A percentile compares a stretch with the other conserved stretches of the same genome.
Conservation (phyloP, 2,329 filamentous ascomycete genomes). For the Aspergillus terreus region DNA sequence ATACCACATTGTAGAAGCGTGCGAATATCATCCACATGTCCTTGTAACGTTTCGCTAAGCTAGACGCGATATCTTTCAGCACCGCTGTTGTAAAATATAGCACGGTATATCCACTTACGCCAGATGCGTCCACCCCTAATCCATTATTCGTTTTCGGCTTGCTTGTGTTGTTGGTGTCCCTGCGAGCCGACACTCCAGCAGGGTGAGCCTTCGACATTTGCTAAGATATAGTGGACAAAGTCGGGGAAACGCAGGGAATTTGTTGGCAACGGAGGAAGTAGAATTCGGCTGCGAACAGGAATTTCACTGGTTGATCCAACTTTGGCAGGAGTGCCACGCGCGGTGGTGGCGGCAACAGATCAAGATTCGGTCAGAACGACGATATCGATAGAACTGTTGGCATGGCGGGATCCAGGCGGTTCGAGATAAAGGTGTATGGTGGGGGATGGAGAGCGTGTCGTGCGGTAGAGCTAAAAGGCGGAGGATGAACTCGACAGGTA, state of each 20-base stretch:
- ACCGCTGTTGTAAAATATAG: neutral
- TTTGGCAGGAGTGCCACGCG: too few species aligned
- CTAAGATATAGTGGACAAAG: neutral
- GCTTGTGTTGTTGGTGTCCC: conserved; percentile 8
- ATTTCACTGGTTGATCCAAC: too few species aligned
- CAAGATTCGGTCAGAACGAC: neutral
- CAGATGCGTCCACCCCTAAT: conserved; percentile 22
- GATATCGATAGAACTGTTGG: neutral
- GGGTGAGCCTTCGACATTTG: conserved; percentile 14
- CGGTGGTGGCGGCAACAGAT: neutral
- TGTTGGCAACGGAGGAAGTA: neutral
- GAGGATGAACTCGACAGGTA: too few species aligned
- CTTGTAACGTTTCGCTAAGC: conserved; percentile 43
- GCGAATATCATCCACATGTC: conserved; percentile 60
- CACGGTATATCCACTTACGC: conserved; percentile 20
- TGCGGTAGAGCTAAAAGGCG: neutral
- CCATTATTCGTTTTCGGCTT: conserved; percentile 7
- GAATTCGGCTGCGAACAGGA: neutral
- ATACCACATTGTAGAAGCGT: conserved; percentile 63
- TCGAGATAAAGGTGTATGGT: neutral
- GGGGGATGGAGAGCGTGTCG: neutral
- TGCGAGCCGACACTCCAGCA: conserved; percentile 7
- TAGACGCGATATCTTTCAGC: conserved; percentile 18
- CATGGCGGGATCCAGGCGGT: neutral
- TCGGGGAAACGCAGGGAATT: neutral